Evolutionary conservation across 73 alveolate genomes (phyloP).

Genomic region (Tetrahymena elliotti): DNA sequence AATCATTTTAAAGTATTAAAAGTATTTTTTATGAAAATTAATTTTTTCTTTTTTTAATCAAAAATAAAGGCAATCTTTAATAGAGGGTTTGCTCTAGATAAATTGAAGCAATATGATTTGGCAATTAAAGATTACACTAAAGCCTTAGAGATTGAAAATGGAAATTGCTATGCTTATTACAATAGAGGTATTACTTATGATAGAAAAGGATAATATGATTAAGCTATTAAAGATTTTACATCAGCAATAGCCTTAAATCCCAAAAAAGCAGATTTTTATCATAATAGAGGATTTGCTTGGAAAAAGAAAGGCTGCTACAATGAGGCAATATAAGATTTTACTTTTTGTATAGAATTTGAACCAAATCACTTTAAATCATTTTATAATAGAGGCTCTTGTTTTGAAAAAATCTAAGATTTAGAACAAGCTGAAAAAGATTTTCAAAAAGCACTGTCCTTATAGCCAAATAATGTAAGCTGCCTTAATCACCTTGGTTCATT

Average conservation of each 20-base stretch:
- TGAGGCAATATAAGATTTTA: constrained; percentile 87
- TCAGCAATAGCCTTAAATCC: constrained; percentile 89
- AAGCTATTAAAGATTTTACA: constrained; percentile 86
- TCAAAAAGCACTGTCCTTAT: constrained; percentile 58
- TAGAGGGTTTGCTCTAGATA: constrained; percentile 97
- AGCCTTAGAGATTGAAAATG: constrained; percentile 90
- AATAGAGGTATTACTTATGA: constrained; percentile 95
- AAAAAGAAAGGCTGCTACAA: constrained; percentile 80
- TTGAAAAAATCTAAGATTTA: constrained; percentile 85
- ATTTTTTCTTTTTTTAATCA: too few relatives aligned
- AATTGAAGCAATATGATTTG: constrained; percentile 83
- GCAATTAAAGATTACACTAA: constrained; percentile 86
- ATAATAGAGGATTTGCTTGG: constrained; percentile 93
- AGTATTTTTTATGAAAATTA: too few relatives aligned
- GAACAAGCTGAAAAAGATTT: constrained; percentile 94
- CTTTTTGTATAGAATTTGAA: constrained; percentile 77
- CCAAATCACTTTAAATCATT: constrained; percentile 86
- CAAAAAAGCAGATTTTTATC: constrained; percentile 93
- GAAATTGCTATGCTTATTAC: constrained; percentile 91
- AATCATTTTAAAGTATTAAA: constrained; percentile 60
- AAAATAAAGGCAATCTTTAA: constrained; percentile 51
- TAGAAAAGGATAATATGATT: constrained; percentile 84
- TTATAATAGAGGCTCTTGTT: constrained; percentile 95
- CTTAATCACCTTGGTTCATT: constrained; percentile 91
- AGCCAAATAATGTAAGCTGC: constrained; percentile 78